Evolutionary conservation across 176 grass and related monocot genomes (phyloP).

Genomic region (Zea luxurians): DNA sequence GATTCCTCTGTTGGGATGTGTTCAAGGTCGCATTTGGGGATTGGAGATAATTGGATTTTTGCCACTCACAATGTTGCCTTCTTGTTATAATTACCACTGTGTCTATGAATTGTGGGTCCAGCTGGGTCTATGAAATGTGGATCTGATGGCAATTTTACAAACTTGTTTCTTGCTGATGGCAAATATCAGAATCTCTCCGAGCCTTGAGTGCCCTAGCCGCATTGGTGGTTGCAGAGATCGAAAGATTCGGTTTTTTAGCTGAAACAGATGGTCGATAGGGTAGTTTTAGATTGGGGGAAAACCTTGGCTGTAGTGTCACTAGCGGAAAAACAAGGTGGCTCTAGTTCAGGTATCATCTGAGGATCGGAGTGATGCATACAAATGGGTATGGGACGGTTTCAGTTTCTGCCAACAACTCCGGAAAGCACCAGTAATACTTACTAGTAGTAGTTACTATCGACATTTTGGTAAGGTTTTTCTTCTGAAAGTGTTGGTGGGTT

Average conservation of each 20-base stretch:
- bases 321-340: not conserved
- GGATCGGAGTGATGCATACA: constrained; percentile 37
- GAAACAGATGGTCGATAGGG: not conserved
- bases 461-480: not conserved
- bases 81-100: no score
- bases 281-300: constrained; percentile 20
- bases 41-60: no score
- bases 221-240: constrained; percentile 32
- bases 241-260: constrained; percentile 43
- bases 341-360: constrained; percentile 23
- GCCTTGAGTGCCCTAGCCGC: constrained; percentile 35
- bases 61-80: no score
- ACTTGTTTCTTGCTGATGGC: no score
- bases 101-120: no score
- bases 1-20: constrained; percentile 23
- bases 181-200: no score
- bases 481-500: not conserved
- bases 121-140: no score
- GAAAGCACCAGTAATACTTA: not conserved
- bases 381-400: constrained; percentile 28
- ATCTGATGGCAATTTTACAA: no score
- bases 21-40: constrained; percentile 29
- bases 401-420: constrained; percentile 15
- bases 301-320: constrained; percentile 37
- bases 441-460: no score